phyloP scores from a whole-genome alignment of 2,329 filamentous ascomycete genomes.

The Aspergillus sojae region DNA sequence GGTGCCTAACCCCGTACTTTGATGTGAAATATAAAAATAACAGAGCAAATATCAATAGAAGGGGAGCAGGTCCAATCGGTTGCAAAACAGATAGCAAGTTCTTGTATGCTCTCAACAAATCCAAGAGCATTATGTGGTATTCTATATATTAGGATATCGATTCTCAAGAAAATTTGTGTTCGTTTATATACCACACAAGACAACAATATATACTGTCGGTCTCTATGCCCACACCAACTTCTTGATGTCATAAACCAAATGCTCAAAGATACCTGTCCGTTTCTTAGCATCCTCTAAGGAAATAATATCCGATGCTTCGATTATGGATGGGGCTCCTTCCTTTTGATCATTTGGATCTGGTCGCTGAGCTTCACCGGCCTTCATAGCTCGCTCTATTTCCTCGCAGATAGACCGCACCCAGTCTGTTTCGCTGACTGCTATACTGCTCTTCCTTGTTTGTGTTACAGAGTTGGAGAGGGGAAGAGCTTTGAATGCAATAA shows the following conservation, averaged over 20 bases:
- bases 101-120: neutral
- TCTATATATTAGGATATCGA: neutral
- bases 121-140: neutral
- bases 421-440: slow-evolving; percentile 51
- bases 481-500: slow-evolving; percentile 48
- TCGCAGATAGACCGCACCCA: slow-evolving; percentile 67
- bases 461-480: slow-evolving; percentile 38
- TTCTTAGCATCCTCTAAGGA: slow-evolving; percentile 81
- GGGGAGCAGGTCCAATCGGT: neutral
- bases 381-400: slow-evolving; percentile 72
- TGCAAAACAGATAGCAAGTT: neutral
- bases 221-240: slow-evolving; percentile 79
- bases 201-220: neutral
- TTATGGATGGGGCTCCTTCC: slow-evolving; percentile 28
- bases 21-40: neutral
- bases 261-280: slow-evolving; percentile 83
- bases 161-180: neutral
- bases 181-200: neutral
- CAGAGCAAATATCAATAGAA: neutral
- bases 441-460: slow-evolving; percentile 11
- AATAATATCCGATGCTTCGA: slow-evolving; percentile 72
- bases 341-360: slow-evolving; percentile 21
- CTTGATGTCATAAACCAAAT: slow-evolving; percentile 86
- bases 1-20: neutral
- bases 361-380: slow-evolving; percentile 49